Base-by-base conservation (phyloP, 1,284 basidiomycete genomes). In the Singerocomus inundabilis region DNA sequence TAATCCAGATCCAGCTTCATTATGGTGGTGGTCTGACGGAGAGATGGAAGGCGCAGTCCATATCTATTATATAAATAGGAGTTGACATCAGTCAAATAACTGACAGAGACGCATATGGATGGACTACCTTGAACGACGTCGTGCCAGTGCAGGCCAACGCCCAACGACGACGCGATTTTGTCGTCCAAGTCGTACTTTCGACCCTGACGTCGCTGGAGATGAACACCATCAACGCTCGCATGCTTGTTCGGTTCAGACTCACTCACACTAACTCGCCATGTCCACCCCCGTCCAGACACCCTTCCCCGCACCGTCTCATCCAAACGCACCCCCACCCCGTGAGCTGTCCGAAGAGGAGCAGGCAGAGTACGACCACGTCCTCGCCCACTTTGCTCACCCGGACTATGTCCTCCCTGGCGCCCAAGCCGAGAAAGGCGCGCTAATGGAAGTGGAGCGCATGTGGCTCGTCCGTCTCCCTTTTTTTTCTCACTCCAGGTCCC, bases 401-500 rank as follows among this genome's bases (percentile, higher is more conserved):
- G 72, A 71, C 3, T 88, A 88, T 62, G 63, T 59, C 11, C 61
- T 89, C 34, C 80, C 84, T 9, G 72, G 69, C 12, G 64, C 72
- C 16, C 49, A 58, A 54, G 48, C 46, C 12, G 73, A 76, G 38
- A 73, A 80, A 7, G 77, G 74, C 11, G 64, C 71, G 41, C 68
- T 89, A 41, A 72, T 57, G 39, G 85, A 88, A 39, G 75, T 74
- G 39, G 88, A 91, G 64, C 81, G 81, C 66, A 88, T 87, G 65
- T 91, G 88, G 86, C 71, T 91, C 61, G 79, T 81, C 53, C 51
- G 79, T 71, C 21, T 31, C 35, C 5, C 8, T 24, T 31, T 12
- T 6, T 12, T 53, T 25, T 28, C 10, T 25, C 8, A 1, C 13
- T 9, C 11, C 6, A 21, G 25, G 3, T 32, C 28, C 7, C 24